Conservation (phyloP, 257 asterid species). For the Scutellaria minor region DNA sequence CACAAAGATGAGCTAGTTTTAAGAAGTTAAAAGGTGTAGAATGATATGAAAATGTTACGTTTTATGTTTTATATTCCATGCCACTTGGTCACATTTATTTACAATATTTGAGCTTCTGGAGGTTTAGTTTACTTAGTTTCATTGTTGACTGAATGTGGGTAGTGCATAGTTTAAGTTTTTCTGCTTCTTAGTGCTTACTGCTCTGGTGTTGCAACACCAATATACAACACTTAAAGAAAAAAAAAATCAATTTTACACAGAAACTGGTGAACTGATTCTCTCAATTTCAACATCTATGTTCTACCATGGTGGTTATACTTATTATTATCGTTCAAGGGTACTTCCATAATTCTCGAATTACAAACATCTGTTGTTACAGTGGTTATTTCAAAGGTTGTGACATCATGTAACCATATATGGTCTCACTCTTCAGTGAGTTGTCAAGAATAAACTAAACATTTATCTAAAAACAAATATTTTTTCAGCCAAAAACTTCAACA, state of each 20-base stretch:
- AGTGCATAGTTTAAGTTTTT: not conserved
- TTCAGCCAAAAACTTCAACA: constrained; percentile 23
- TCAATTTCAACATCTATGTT: constrained; percentile 20
- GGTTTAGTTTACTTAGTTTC: not conserved
- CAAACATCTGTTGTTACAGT: constrained; percentile 1
- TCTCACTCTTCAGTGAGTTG: constrained; percentile 5
- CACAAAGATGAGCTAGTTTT: not conserved
- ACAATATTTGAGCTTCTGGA: not conserved
- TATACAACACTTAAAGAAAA: not conserved
- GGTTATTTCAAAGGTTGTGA: constrained; percentile 12
- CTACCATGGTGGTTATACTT: constrained; percentile 19
- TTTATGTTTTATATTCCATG: not conserved
- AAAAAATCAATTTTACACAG: not conserved
- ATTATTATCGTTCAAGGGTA: not conserved
- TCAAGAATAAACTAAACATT: constrained; percentile 13
- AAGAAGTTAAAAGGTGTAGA: constrained; percentile 21
- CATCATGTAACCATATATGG: constrained; percentile 17
- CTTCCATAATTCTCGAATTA: not conserved
- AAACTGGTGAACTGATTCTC: constrained; percentile 1
- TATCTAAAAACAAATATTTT: not conserved
- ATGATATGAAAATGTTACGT: constrained; percentile 5
- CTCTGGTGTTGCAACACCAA: not conserved
- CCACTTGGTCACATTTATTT: not conserved
- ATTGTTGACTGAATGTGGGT: not conserved
- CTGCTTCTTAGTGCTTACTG: too few relatives aligned